Evolutionary conservation across 2,329 filamentous ascomycete species (phyloP).

Genomic region (Alternaria dauci): DNA sequence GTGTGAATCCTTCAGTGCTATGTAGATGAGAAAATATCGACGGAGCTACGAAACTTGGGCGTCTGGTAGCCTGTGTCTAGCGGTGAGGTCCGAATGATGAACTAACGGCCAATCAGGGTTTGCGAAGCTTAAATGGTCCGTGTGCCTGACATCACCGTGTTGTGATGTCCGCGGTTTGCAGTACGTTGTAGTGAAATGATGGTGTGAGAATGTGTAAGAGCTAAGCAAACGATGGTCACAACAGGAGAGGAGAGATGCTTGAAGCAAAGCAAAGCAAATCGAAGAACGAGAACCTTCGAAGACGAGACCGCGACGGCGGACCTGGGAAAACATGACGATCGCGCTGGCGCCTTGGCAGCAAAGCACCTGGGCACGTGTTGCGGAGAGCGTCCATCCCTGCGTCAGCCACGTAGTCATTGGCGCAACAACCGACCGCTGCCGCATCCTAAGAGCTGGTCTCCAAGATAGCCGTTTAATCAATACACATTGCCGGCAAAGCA

Average conservation of each 20-base stretch:
- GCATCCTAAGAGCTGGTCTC: conserved; percentile 10
- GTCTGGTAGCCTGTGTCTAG: conserved; percentile 19
- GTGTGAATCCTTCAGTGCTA: not conserved
- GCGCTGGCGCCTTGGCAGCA: conserved; percentile 17
- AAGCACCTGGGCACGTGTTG: conserved; percentile 25
- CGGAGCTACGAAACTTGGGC: conserved; percentile 5
- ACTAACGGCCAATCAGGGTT: conserved; percentile 32
- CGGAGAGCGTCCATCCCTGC: conserved; percentile 19
- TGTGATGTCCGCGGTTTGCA: conserved; percentile 4
- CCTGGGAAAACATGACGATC: conserved; percentile 22
- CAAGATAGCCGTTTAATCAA: conserved; percentile 33
- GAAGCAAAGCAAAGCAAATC: conserved; percentile 7
- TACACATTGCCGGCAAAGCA: conserved; percentile 30
- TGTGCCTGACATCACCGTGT: conserved; percentile 42
- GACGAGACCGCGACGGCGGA: conserved; percentile 10
- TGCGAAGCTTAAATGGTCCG: conserved; percentile 39
- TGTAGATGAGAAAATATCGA: not conserved
- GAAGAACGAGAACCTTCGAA: conserved; percentile 13
- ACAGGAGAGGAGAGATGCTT: not conserved
- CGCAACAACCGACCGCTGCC: conserved; percentile 18
- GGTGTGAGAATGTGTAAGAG: not conserved
- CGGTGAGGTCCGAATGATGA: conserved; percentile 28
- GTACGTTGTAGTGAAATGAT: conserved; percentile 10
- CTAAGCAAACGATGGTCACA: not conserved
- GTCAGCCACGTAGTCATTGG: conserved; percentile 22